Evolutionary conservation across 148 eudicot genomes (phyloP).

Genomic region (Nepenthes mirabilis): DNA sequence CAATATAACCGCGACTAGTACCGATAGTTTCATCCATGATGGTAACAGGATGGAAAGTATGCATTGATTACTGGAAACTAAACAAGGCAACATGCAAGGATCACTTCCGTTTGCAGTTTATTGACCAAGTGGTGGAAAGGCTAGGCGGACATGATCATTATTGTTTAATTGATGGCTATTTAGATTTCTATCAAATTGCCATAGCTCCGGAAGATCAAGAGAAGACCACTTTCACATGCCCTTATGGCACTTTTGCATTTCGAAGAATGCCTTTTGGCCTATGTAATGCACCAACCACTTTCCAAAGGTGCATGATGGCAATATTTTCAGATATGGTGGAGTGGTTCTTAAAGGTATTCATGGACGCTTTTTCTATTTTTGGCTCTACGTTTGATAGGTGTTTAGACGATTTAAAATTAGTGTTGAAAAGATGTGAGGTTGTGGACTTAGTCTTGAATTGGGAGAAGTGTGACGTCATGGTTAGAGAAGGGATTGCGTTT

Average conservation of each 20-base stretch:
- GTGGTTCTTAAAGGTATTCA: not conserved
- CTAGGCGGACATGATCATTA: not conserved
- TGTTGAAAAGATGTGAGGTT: not conserved
- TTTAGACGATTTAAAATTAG: not conserved
- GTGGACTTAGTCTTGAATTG: not conserved
- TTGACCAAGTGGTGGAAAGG: not conserved
- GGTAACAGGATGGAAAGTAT: too few species aligned
- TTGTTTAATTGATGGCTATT: not conserved
- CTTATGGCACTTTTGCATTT: not conserved
- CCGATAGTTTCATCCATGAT: too few species aligned
- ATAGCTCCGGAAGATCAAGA: not conserved
- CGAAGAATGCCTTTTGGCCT: not conserved
- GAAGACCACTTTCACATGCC: not conserved
- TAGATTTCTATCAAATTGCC: not conserved
- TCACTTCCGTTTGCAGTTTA: too few species aligned
- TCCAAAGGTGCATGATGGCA: constrained; percentile 1
- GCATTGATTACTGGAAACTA: too few species aligned
- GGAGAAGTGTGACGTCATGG: constrained; percentile 4
- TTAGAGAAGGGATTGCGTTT: not conserved
- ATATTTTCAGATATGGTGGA: not conserved
- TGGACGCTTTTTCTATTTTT: not conserved
- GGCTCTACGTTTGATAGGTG: not conserved
- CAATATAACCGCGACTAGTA: too few species aligned
- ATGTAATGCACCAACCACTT: not conserved
- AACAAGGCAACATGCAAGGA: too few species aligned